A percentile compares a stretch with the other conserved stretches of the same genome.
phyloP scores from a whole-genome alignment of 1,284 basidiomycete genomes.

The Cutaneotrichosporon daszewskae region DNA sequence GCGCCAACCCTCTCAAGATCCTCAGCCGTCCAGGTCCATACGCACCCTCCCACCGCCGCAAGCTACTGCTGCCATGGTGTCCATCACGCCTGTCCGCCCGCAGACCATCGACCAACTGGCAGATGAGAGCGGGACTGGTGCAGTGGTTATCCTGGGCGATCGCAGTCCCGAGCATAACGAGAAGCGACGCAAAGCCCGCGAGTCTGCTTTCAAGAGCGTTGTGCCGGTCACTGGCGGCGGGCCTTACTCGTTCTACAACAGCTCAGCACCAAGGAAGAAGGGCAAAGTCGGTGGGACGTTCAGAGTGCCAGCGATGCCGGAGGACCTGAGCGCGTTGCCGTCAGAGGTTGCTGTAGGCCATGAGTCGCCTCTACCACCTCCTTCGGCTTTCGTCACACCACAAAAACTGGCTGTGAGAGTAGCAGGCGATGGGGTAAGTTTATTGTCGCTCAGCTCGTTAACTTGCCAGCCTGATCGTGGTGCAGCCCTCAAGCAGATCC shows the following conservation, averaged over 20 bases:
- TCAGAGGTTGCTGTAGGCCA: too few species aligned
- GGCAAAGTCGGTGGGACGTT: background rate
- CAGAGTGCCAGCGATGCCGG: slow-evolving; percentile 13
- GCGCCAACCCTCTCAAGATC: too few species aligned
- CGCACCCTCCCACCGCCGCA: too few species aligned
- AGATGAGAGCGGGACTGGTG: slow-evolving; percentile 13
- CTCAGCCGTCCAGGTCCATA: too few species aligned
- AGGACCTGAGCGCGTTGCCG: too few species aligned
- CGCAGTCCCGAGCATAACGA: slow-evolving; percentile 13
- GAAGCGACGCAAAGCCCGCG: slow-evolving; percentile 24
- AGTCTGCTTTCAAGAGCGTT: slow-evolving; percentile 28
- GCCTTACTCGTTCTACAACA: slow-evolving; percentile 30
- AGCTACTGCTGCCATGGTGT: too few species aligned
- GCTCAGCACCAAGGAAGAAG: slow-evolving; percentile 4
- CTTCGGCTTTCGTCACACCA: too few species aligned
- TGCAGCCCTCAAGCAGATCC: slow-evolving; percentile 8
- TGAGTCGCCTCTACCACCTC: too few species aligned
- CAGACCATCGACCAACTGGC: slow-evolving; percentile 15
- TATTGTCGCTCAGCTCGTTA: too few species aligned
- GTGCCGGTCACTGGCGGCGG: slow-evolving; percentile 21
- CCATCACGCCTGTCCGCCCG: background rate
- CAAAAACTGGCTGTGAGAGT: too few species aligned
- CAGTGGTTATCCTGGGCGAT: slow-evolving; percentile 2
- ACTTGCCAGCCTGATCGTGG: too few species aligned
- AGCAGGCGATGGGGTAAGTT: too few species aligned